phyloP scores from a whole-genome alignment of 257 asterid species.

The Verbascum thapsus region DNA sequence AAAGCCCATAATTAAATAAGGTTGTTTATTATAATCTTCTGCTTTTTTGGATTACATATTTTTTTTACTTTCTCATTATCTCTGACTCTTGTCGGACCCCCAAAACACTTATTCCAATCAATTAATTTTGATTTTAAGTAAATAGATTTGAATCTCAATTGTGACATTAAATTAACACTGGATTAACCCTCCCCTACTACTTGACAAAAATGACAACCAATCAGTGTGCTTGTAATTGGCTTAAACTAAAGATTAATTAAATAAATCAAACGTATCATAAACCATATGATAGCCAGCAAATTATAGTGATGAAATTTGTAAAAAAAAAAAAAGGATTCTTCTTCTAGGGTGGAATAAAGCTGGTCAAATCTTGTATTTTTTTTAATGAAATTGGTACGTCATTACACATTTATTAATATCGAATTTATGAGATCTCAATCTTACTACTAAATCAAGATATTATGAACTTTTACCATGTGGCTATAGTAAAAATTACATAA shows the following conservation, averaged over 20 bases:
- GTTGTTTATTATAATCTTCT: neutral
- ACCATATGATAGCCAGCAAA: constrained; percentile 21
- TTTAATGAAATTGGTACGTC: too few relatives aligned
- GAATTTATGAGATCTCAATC: too few relatives aligned
- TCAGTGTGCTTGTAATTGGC: constrained; percentile 18
- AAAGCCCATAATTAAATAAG: neutral
- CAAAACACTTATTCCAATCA: constrained; percentile 17
- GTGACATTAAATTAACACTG: neutral
- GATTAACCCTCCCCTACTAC: constrained; percentile 16
- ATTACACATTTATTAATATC: too few relatives aligned
- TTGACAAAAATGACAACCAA: constrained; percentile 28
- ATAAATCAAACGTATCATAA: neutral
- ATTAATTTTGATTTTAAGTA: neutral
- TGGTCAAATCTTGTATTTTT: too few relatives aligned
- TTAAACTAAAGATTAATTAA: neutral
- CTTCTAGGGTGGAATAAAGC: constrained; percentile 21
- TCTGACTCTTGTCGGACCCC: constrained; percentile 27
- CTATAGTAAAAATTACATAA: too few relatives aligned
- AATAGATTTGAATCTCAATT: neutral
- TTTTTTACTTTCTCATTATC: neutral
- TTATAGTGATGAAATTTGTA: neutral
- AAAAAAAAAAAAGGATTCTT: neutral
- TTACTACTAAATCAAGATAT: too few relatives aligned
- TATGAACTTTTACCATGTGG: too few relatives aligned
- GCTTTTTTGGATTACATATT: constrained; percentile 13